These are phyloP conservation scores for Phytophthora colocasiae DNA, from an alignment of 352 stramenopile species.

Conservation along the genomic window DNA sequence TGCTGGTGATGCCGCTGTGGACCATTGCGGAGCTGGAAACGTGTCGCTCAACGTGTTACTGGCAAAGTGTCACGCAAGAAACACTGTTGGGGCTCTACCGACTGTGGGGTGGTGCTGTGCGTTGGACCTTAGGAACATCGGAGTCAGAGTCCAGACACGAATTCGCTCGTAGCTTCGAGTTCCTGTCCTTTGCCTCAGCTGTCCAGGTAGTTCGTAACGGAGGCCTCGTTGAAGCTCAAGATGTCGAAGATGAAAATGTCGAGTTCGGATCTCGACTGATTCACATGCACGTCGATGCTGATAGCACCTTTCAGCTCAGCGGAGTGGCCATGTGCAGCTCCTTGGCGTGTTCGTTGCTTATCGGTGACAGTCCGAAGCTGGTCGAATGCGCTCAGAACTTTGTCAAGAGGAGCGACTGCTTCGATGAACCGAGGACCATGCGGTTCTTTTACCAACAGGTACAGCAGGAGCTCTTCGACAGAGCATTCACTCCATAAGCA, in stretches of 20 bases:
- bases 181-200: constrained; percentile 23
- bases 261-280: constrained; percentile 33
- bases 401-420: constrained; percentile 1
- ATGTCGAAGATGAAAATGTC: constrained; percentile 5
- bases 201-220: constrained; percentile 27
- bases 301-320: constrained; percentile 44
- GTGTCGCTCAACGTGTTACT: constrained; percentile 42
- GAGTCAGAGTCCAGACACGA: constrained; percentile 20
- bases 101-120: constrained; percentile 43
- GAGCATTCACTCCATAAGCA: constrained; percentile 5
- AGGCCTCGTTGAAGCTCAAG: constrained; percentile 9
- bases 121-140: constrained; percentile 36
- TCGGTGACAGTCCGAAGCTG: constrained; percentile 19
- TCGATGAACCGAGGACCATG: constrained; percentile 3
- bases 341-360: constrained; percentile 30
- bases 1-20: constrained; percentile 50
- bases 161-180: constrained; percentile 27
- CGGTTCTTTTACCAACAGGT: constrained; percentile 33
- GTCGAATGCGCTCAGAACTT: constrained; percentile 20
- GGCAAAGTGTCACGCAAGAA: constrained; percentile 20
- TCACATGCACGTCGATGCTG: constrained; percentile 39
- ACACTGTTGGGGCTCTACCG: constrained; percentile 36
- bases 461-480: constrained; percentile 30
- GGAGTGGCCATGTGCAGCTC: constrained; percentile 36
- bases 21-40: constrained; percentile 41